Percentiles rank a stretch among this genome's conserved stretches.
Conservation (phyloP, 768 basidiomycete species). For the Lactarius deliciosus region DNA sequence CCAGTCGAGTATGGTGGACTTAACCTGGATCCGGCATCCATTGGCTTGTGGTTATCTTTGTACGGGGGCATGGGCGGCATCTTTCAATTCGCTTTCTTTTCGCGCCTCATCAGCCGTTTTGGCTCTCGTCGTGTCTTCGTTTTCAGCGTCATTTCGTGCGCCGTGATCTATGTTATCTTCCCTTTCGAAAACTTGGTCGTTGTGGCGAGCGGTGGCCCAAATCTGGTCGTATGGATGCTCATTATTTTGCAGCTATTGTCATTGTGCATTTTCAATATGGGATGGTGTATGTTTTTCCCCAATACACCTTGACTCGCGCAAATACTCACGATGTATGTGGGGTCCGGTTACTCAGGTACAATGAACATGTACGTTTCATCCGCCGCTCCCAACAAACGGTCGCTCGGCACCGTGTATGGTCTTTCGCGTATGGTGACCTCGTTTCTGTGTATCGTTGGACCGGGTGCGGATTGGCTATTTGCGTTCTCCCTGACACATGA, state of each 20-base stretch:
- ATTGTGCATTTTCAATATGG: neutral
- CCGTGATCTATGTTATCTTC: constrained; percentile 33
- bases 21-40: constrained; percentile 36
- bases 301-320: rapidly evolving
- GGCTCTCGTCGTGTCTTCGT: constrained; percentile 38
- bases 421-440: constrained; percentile 39
- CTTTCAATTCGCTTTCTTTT: constrained; percentile 41
- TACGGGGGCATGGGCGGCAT: constrained; percentile 39
- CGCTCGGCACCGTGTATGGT: constrained; percentile 68
- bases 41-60: constrained; percentile 39
- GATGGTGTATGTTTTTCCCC: neutral
- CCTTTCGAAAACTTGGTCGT: constrained; percentile 26
- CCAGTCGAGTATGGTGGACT: no score
- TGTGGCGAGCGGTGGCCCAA: neutral
- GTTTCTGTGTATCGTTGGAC: constrained; percentile 47
- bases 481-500: constrained; percentile 52
- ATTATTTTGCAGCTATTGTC: neutral
- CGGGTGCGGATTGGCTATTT: constrained; percentile 62
- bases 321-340: neutral
- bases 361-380: constrained; percentile 69
- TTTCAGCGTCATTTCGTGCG: constrained; percentile 31
- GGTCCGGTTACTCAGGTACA: constrained; percentile 43
- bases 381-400: constrained; percentile 59
- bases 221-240: neutral
- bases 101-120: constrained; percentile 36